phyloP scores from a whole-genome alignment of 306 rosid species.

The Pterocarpus santalinus region DNA sequence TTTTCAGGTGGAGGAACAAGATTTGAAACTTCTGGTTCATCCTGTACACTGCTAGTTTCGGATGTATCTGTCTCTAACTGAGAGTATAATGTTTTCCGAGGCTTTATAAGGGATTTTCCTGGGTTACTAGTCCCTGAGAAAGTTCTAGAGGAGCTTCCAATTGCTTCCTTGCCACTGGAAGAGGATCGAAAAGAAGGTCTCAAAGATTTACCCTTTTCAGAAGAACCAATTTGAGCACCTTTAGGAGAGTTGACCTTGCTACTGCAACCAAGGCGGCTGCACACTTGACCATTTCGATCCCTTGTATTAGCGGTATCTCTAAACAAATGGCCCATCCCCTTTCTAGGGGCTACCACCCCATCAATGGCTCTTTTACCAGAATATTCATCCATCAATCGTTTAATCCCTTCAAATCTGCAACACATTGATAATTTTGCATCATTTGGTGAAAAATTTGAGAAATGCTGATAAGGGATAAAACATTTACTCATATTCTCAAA shows the following conservation, averaged over 20 bases:
- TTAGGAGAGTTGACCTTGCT: constrained; percentile 72
- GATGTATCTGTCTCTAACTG: constrained; percentile 76
- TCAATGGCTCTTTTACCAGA: constrained; percentile 77
- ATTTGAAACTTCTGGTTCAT: constrained; percentile 72
- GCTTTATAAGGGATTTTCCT: constrained; percentile 63
- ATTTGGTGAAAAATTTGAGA: background rate
- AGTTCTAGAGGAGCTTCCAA: constrained; percentile 83
- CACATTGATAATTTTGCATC: constrained; percentile 22
- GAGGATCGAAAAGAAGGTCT: constrained; percentile 64
- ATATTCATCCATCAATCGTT: constrained; percentile 77
- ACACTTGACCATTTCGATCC: constrained; percentile 73
- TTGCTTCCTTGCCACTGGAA: constrained; percentile 71
- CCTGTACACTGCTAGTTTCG: constrained; percentile 81
- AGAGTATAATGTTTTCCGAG: constrained; percentile 62
- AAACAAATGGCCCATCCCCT: constrained; percentile 68
- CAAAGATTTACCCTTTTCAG: constrained; percentile 68
- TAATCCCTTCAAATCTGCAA: constrained; percentile 63
- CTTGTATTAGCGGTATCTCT: constrained; percentile 74
- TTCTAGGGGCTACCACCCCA: constrained; percentile 72
- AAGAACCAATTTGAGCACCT: constrained; percentile 65
- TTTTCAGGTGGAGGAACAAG: constrained; percentile 58
- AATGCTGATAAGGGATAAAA: background rate
- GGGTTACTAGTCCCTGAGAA: constrained; percentile 54
- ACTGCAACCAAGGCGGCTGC: constrained; percentile 81
- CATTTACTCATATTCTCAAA: background rate